Conservation (phyloP, 805 yeast genomes). For the Barnettozyma wickerhamii region DNA sequence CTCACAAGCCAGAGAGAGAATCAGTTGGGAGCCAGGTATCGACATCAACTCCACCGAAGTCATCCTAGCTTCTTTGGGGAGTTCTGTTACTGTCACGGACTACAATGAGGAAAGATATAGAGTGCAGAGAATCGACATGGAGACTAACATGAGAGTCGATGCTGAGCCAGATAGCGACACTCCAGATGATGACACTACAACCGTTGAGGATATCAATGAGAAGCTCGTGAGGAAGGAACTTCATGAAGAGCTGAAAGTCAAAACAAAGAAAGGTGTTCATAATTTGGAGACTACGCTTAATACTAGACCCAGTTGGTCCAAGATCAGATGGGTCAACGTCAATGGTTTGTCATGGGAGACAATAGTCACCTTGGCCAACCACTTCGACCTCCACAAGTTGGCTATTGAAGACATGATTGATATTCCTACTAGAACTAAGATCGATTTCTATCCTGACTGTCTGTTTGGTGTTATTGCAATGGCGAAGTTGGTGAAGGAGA, state of each 20-base stretch:
- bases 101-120: constrained; percentile 41
- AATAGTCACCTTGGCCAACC: constrained; percentile 40
- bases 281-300: constrained; percentile 31
- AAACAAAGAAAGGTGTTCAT: constrained; percentile 12
- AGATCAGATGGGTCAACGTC: constrained; percentile 53
- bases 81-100: constrained; percentile 50
- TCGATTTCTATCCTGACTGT: constrained; percentile 47
- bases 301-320: constrained; percentile 41
- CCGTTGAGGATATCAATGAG: not conserved
- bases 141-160: constrained; percentile 5
- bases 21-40: constrained; percentile 60
- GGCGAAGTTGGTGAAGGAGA: constrained; percentile 36
- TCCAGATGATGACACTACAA: not conserved
- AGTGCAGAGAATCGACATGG: constrained; percentile 39
- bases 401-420: constrained; percentile 62
- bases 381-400: constrained; percentile 46
- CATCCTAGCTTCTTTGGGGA: constrained; percentile 46
- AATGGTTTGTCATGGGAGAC: constrained; percentile 64
- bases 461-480: constrained; percentile 53
- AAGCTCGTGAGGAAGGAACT: constrained; percentile 3
- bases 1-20: constrained; percentile 33
- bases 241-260: constrained; percentile 4
- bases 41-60: constrained; percentile 48
- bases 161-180: constrained; percentile 7
- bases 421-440: constrained; percentile 56